Base-by-base conservation (phyloP, 805 yeast species). In the Scheffersomyces lignosus region DNA sequence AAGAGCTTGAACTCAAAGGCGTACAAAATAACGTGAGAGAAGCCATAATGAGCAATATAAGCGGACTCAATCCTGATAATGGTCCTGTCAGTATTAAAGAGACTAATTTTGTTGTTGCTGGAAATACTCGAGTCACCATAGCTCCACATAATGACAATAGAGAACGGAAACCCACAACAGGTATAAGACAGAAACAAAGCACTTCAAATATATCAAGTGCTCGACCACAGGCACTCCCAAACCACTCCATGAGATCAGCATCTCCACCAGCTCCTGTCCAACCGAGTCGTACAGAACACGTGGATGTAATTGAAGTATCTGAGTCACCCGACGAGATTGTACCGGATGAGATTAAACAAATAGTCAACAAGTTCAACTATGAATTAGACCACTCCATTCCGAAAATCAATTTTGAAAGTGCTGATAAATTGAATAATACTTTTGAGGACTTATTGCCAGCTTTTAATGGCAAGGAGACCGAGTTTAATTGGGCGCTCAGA, bases 391-490 rank as follows among this genome's bases (percentile, higher is more conserved):
- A 52, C 4, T 32, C 74, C 3, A 51, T 64, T 10, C 31, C 47
- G 17, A 53, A 75, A 0, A 42, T 60, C 5, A 45, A 64, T 31
- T 61, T 27, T 55, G 54, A 9, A 52, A 57, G 25, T 48, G 32
- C 44, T 3, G 53, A 55, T 15, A 42, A 44, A 3, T 35, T 69
- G 12, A 31, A 44, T 23, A 41, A 37, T 12, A 35, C 44, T 3
- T 18, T 58, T 4, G 37, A 48, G 6, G 55, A 45, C 1, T 37
- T 57, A 29, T 8, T 30, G 1, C 60, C 64, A 1, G 46, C 49
- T 10, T 89, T 91, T 49, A 75, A 70, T 6, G 84, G 83, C 4
- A 70, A 83, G 51, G 99, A 93, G 57, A 84, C 95, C 0, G 99
- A 93, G 53, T 73, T 73, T 40, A 93, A 93, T 55, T 93, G 99